A percentile compares a stretch with the other conserved stretches of the same genome.
phyloP scores from a whole-genome alignment of 352 stramenopile genomes.

The Phytophthora tubulina region DNA sequence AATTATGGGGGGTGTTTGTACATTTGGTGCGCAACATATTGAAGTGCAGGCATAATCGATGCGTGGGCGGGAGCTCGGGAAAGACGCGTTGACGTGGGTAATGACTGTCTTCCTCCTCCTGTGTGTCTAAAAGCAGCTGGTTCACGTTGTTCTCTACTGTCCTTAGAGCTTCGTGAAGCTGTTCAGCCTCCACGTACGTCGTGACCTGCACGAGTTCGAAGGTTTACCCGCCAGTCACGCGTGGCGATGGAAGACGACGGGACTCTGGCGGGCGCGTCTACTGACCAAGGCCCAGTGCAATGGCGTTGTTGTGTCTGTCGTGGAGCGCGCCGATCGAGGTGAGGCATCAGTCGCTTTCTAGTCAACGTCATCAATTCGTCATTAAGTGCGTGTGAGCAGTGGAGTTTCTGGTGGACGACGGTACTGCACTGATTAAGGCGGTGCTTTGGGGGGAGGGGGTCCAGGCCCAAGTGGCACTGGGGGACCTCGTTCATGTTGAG shows the following conservation, averaged over 20 bases:
- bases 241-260: constrained; percentile 46
- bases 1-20: no score
- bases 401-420: constrained; percentile 80
- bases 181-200: constrained; percentile 54
- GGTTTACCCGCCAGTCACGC: constrained; percentile 66
- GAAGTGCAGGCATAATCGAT: no score
- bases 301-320: constrained; percentile 68
- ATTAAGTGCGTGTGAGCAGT: constrained; percentile 43
- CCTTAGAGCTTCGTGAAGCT: constrained; percentile 76
- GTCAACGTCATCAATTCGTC: background rate
- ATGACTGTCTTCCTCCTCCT: no score
- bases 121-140: no score
- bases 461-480: constrained; percentile 39
- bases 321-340: constrained; percentile 67
- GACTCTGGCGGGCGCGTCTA: constrained; percentile 43
- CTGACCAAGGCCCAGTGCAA: constrained; percentile 77
- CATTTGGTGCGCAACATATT: no score
- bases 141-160: no score
- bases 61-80: no score
- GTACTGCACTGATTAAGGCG: constrained; percentile 66
- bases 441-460: constrained; percentile 53
- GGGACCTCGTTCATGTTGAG: constrained; percentile 78
- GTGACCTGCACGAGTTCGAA: constrained; percentile 55
- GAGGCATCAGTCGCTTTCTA: constrained; percentile 1
- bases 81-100: no score